Percentiles rank a stretch among this genome's conserved stretches.
phyloP scores from a whole-genome alignment of 805 yeast genomes.

The Metschnikowia cubensis region DNA sequence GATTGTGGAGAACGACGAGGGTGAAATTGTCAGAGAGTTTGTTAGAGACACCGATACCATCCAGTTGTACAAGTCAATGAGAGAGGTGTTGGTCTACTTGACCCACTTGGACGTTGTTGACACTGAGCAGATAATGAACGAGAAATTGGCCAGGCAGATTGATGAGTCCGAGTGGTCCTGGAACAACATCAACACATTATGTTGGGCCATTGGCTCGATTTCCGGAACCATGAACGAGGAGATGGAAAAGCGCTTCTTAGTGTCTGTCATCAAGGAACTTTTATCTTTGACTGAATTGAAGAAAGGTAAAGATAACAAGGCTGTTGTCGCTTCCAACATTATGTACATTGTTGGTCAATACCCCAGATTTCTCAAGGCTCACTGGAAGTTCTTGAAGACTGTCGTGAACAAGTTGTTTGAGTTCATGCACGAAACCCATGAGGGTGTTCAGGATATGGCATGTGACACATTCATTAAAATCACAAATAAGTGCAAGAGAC shows the following conservation, averaged over 20 bases:
- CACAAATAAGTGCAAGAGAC: conserved; percentile 90
- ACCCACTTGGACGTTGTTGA: conserved; percentile 94
- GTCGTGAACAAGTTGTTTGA: conserved; percentile 94
- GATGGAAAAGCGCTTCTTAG: conserved; percentile 91
- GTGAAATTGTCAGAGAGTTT: conserved; percentile 96
- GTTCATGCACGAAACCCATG: conserved; percentile 99
- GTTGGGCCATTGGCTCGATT: conserved; percentile 99
- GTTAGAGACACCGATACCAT: conserved; percentile 97
- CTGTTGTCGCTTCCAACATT: conserved; percentile 98
- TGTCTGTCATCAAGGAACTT: conserved; percentile 87
- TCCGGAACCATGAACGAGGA: conserved; percentile 99
- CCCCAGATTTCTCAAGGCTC: conserved; percentile 95
- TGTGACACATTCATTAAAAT: conserved; percentile 98
- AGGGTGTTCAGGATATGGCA: conserved; percentile 99
- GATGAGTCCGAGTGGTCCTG: conserved; percentile 99
- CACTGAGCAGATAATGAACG: conserved; percentile 90
- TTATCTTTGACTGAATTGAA: conserved; percentile 91
- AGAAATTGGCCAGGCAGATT: conserved; percentile 84
- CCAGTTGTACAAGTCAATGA: conserved; percentile 89
- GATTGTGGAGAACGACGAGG: conserved; percentile 96
- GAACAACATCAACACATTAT: conserved; percentile 93
- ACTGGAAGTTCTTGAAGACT: conserved; percentile 95
- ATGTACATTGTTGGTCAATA: conserved; percentile 99
- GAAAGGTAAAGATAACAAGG: conserved; percentile 96
- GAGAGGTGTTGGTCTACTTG: conserved; percentile 90